A percentile compares a stretch with the other conserved stretches of the same genome.
These are phyloP conservation scores for Calocybe indica DNA, from an alignment of 768 basidiomycete genomes.

Conservation along the genomic window DNA sequence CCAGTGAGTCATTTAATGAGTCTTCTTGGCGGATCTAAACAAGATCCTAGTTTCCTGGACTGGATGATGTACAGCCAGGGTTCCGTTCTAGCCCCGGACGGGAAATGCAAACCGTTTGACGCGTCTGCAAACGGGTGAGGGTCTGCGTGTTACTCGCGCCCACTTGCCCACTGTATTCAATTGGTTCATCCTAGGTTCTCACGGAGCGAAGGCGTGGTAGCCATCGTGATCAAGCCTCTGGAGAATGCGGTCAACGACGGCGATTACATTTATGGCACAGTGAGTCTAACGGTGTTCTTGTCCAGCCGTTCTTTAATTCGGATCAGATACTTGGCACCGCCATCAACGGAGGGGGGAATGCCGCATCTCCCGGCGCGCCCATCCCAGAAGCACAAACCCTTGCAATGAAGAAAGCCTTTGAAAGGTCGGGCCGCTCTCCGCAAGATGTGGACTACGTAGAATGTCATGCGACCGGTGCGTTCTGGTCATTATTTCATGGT, in stretches of 20 bases:
- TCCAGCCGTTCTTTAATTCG: too few species aligned
- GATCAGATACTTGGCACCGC: constrained; percentile 33
- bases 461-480: constrained; percentile 40
- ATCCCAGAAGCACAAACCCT: constrained; percentile 28
- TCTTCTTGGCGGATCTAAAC: neutral
- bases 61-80: constrained; percentile 31
- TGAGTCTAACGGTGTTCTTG: constrained; percentile 10
- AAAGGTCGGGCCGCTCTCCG: constrained; percentile 21
- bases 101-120: constrained; percentile 41
- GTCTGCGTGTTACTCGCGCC: neutral
- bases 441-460: constrained; percentile 43
- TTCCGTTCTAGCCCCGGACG: constrained; percentile 31
- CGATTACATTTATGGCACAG: constrained; percentile 35
- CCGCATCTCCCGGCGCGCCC: constrained; percentile 30
- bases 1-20: constrained; percentile 18
- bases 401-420: constrained; percentile 31
- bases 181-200: constrained; percentile 22
- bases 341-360: constrained; percentile 29
- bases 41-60: constrained; percentile 23
- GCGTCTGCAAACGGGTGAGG: constrained; percentile 34
- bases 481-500: too few species aligned
- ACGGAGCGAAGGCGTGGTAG: constrained; percentile 30
- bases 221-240: constrained; percentile 33
- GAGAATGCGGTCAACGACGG: constrained; percentile 29
- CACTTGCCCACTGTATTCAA: neutral